Evolutionary conservation across 768 basidiomycete species (phyloP).

Genomic region (Tremella fuciformis): DNA sequence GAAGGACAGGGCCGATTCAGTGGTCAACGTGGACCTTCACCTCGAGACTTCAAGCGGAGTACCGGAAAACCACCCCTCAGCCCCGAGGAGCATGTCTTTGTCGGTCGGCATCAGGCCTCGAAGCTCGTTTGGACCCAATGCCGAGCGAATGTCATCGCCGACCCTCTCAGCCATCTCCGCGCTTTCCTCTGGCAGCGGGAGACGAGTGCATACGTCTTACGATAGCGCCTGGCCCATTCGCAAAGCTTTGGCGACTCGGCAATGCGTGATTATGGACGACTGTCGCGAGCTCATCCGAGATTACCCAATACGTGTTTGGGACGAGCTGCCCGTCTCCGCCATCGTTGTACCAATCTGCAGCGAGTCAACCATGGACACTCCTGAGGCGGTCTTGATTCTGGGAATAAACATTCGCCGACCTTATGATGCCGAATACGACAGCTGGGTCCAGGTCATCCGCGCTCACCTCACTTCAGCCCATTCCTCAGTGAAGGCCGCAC

Average conservation of each 20-base stretch:
- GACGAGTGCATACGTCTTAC: constrained; percentile 19
- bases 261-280: constrained; percentile 46
- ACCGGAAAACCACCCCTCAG: constrained; percentile 31
- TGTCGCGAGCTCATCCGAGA: constrained; percentile 31
- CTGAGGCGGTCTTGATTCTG: constrained; percentile 42
- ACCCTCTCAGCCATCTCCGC: constrained; percentile 42
- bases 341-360: constrained; percentile 46
- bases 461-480: constrained; percentile 34
- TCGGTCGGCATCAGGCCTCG: constrained; percentile 14
- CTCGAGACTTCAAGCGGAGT: constrained; percentile 33
- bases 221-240: constrained; percentile 39
- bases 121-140: constrained; percentile 26
- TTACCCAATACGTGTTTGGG: constrained; percentile 43
- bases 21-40: constrained; percentile 12
- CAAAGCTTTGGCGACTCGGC: constrained; percentile 38
- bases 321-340: constrained; percentile 42
- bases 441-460: constrained; percentile 39
- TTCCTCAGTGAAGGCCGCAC: constrained; percentile 30
- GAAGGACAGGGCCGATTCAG: neutral
- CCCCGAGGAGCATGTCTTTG: constrained; percentile 10
- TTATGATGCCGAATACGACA: constrained; percentile 41
- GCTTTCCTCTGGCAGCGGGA: constrained; percentile 33
- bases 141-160: constrained; percentile 36
- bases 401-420: constrained; percentile 46
- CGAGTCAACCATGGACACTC: constrained; percentile 34